Percentiles rank a stretch among this genome's conserved stretches.
These are phyloP conservation scores for Metrosideros polymorpha DNA, from an alignment of 441 rosid genomes.

Conservation along the genomic window DNA sequence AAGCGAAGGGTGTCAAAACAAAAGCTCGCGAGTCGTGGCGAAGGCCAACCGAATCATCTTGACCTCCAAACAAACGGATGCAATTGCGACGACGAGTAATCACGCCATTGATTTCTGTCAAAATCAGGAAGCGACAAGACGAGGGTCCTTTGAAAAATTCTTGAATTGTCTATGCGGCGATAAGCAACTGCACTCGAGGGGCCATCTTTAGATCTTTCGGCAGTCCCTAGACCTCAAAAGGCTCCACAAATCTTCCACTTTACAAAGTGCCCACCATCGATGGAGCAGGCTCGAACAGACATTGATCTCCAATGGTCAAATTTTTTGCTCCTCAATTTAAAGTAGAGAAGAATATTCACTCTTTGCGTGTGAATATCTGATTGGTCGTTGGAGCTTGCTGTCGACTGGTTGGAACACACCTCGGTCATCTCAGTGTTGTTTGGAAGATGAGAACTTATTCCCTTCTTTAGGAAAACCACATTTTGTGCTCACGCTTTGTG, in stretches of 20 bases:
- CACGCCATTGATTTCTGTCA: background rate
- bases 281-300: background rate
- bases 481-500: background rate
- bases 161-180: background rate
- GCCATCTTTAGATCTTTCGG: background rate
- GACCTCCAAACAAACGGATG: background rate
- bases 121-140: background rate
- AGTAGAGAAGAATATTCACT: background rate
- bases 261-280: background rate
- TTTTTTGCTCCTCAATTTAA: background rate
- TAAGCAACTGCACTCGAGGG: background rate
- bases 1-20: background rate
- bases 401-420: background rate
- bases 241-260: background rate
- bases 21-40: too few relatives aligned
- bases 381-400: background rate
- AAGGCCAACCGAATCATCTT: background rate
- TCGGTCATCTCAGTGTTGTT: background rate
- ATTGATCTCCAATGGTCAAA: background rate
- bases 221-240: background rate
- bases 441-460: background rate
- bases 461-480: background rate
- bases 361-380: background rate
- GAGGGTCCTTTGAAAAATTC: background rate
- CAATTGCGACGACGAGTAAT: background rate